Evolutionary conservation across 305 asterid species (phyloP).

Genomic region (Rubia peregrina): DNA sequence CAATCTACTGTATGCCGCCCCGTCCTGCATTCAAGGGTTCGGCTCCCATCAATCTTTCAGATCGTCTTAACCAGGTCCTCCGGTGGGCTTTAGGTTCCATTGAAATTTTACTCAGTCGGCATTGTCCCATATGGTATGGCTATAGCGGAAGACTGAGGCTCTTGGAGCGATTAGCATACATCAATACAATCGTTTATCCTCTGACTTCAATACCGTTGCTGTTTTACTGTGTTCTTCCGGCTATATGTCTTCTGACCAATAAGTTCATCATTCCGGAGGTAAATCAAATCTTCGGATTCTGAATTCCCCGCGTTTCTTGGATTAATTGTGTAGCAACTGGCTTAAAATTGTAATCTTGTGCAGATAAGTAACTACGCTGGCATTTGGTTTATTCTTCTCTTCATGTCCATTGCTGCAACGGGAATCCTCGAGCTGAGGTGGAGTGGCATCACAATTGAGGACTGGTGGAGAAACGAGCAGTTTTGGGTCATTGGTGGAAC

Average conservation of each 20-base stretch:
- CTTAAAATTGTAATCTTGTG: constrained; percentile 4
- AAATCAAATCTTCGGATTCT: neutral
- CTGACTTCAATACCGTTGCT: constrained; percentile 56
- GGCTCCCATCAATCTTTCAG: constrained; percentile 67
- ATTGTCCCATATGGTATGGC: constrained; percentile 73
- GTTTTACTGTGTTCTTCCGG: constrained; percentile 56
- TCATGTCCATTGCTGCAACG: constrained; percentile 53
- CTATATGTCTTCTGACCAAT: constrained; percentile 57
- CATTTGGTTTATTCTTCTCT: constrained; percentile 61
- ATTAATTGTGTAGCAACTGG: neutral
- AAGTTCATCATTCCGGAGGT: constrained; percentile 65
- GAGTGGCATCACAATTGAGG: constrained; percentile 60
- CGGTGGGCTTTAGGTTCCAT: constrained; percentile 70
- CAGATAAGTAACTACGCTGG: constrained; percentile 62
- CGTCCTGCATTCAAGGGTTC: constrained; percentile 73
- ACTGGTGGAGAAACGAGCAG: constrained; percentile 73
- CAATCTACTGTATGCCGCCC: constrained; percentile 64
- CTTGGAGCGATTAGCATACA: constrained; percentile 54
- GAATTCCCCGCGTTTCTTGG: too few relatives aligned
- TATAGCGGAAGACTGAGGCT: constrained; percentile 46
- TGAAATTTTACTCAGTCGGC: constrained; percentile 61
- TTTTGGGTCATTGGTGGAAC: constrained; percentile 73
- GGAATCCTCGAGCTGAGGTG: constrained; percentile 61
- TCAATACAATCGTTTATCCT: constrained; percentile 63
- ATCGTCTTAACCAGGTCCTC: constrained; percentile 65